These are phyloP conservation scores for Sporothrix dimorphospora DNA, from an alignment of 2,329 filamentous ascomycete species.

Conservation along the genomic window DNA sequence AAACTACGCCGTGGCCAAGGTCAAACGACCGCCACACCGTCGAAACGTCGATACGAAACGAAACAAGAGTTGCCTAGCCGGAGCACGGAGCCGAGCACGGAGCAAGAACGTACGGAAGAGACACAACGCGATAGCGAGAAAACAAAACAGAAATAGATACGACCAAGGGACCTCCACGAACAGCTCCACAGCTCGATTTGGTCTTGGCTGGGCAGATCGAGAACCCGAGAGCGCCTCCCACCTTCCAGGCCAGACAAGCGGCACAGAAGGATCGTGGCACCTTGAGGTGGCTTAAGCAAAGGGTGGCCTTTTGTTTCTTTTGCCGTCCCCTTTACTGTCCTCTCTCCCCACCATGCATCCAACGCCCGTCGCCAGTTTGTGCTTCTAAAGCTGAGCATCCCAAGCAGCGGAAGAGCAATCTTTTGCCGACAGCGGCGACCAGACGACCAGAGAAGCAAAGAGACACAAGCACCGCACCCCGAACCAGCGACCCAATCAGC, in stretches of 20 bases:
- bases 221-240: background rate
- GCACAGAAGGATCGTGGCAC: constrained; percentile 1
- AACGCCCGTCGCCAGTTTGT: background rate
- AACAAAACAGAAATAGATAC: background rate
- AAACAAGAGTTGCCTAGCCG: background rate
- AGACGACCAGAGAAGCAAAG: background rate
- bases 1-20: too few species aligned
- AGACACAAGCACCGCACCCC: background rate
- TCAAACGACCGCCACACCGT: too few species aligned
- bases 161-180: too few species aligned
- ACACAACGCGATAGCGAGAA: background rate
- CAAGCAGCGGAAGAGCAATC: too few species aligned
- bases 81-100: background rate
- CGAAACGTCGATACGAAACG: background rate
- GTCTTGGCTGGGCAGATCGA: background rate
- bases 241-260: background rate
- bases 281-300: background rate
- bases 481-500: background rate
- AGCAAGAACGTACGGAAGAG: too few species aligned
- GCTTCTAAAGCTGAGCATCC: background rate
- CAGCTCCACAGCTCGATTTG: too few species aligned
- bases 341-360: background rate
- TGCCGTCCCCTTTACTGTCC: background rate
- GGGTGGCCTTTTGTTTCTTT: background rate
- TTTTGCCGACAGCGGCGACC: too few species aligned